These are phyloP conservation scores for Brettanomyces anomalus DNA, from an alignment of 805 yeast species.

Conservation along the genomic window DNA sequence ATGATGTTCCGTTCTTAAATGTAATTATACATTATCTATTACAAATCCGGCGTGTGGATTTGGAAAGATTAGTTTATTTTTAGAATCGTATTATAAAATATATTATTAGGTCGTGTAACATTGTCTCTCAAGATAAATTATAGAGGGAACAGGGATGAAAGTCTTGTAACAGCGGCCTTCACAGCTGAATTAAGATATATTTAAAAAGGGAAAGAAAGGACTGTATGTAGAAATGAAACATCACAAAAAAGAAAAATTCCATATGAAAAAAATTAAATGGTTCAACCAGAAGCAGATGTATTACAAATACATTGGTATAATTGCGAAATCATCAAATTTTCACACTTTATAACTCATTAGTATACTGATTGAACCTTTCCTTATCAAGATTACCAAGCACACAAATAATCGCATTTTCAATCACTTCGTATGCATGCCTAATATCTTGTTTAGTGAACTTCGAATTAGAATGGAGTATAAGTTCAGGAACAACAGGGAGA, in stretches of 20 bases:
- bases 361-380: slow-evolving; percentile 5
- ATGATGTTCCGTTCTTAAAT: too few species aligned
- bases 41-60: too few species aligned
- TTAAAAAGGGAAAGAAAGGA: too few species aligned
- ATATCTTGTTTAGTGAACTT: slow-evolving; percentile 38
- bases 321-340: background rate
- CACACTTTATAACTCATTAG: background rate
- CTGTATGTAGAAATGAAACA: too few species aligned
- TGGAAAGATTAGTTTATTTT: too few species aligned
- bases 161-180: too few species aligned
- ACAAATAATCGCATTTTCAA: slow-evolving; percentile 23
- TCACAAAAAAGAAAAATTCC: background rate
- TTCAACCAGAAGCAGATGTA: background rate
- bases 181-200: too few species aligned
- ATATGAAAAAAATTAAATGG: background rate
- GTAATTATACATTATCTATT: too few species aligned
- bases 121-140: too few species aligned
- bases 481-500: slow-evolving; percentile 56
- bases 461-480: slow-evolving; percentile 42
- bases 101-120: too few species aligned
- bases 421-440: slow-evolving; percentile 30
- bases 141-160: too few species aligned
- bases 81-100: too few species aligned
- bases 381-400: slow-evolving; percentile 9
- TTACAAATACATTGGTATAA: background rate